Evolutionary conservation across 257 asterid genomes (phyloP).

Genomic region (Capsicum pubescens): DNA sequence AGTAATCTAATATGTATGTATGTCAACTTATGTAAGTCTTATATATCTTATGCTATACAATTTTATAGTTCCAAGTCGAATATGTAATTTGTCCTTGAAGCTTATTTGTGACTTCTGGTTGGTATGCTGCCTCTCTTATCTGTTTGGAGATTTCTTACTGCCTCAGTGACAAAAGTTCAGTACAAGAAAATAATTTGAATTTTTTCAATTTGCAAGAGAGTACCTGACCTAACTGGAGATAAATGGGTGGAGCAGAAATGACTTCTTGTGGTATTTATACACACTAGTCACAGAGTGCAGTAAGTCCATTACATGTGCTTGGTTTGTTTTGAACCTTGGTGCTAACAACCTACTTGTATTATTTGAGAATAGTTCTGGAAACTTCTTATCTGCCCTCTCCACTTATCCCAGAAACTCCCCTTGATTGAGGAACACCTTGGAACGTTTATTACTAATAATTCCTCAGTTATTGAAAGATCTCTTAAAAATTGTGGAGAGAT

Average conservation of each 20-base stretch:
- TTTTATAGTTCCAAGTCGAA: neutral
- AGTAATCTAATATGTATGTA: neutral
- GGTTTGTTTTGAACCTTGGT: constrained; percentile 3
- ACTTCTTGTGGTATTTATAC: constrained; percentile 94
- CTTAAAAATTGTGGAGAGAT: constrained; percentile 66
- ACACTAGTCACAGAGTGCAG: constrained; percentile 63
- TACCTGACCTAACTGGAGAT: constrained; percentile 90
- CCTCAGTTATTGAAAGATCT: constrained; percentile 74
- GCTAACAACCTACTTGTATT: constrained; percentile 26
- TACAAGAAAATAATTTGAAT: neutral
- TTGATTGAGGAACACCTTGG: constrained; percentile 82
- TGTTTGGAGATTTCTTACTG: too few relatives aligned
- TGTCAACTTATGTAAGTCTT: neutral
- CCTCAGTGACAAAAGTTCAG: too few relatives aligned
- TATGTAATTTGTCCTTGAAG: neutral
- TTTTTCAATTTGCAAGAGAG: constrained; percentile 63
- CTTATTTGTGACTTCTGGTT: neutral
- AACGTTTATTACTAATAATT: constrained; percentile 78
- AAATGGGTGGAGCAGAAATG: constrained; percentile 89
- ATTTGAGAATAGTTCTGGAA: constrained; percentile 18
- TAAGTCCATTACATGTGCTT: constrained; percentile 33
- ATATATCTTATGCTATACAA: neutral
- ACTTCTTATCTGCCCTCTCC: constrained; percentile 27
- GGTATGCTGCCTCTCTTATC: neutral
- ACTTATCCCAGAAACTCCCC: constrained; percentile 71